Evolutionary conservation across 2,329 filamentous ascomycete species (phyloP).

Genomic region (Neonectria faginata): DNA sequence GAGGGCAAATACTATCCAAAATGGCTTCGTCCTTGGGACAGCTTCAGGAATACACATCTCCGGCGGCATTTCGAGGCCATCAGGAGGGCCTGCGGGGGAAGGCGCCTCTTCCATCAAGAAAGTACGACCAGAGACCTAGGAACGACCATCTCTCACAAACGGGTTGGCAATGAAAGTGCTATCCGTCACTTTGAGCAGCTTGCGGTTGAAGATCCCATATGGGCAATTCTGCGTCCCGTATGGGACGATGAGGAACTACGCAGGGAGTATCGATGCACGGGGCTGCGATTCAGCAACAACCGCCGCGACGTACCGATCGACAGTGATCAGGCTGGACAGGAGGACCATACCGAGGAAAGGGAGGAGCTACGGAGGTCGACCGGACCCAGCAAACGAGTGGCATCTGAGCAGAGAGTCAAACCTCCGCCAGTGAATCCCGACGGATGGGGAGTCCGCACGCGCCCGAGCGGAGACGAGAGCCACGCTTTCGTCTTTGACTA

Average conservation of each 20-base stretch:
- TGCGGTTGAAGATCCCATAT: constrained; percentile 30
- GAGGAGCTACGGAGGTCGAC: constrained; percentile 14
- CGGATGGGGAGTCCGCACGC: too few species aligned
- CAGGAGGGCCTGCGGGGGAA: constrained; percentile 18
- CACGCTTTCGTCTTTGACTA: too few species aligned
- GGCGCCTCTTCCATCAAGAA: constrained; percentile 29
- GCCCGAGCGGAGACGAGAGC: too few species aligned
- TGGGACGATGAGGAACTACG: constrained; percentile 22
- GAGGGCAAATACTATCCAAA: constrained; percentile 38
- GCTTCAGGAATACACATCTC: constrained; percentile 24
- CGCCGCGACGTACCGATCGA: constrained; percentile 24
- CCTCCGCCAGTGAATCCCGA: too few species aligned
- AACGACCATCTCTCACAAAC: constrained; percentile 2
- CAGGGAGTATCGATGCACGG: constrained; percentile 16
- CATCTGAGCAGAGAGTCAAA: too few species aligned
- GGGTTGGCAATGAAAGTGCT: constrained; percentile 12
- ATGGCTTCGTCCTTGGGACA: constrained; percentile 34
- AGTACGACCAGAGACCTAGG: constrained; percentile 13
- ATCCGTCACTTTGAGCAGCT: constrained; percentile 18
- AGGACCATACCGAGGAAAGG: constrained; percentile 7
- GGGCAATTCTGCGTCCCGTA: constrained; percentile 21
- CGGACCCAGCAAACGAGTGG: constrained; percentile 28
- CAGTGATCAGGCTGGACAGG: constrained; percentile 12
- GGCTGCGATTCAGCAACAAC: constrained; percentile 29
- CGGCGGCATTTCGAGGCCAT: constrained; percentile 31